Evolutionary conservation across 257 asterid genomes (phyloP).

Genomic region (Solanum virginianum): DNA sequence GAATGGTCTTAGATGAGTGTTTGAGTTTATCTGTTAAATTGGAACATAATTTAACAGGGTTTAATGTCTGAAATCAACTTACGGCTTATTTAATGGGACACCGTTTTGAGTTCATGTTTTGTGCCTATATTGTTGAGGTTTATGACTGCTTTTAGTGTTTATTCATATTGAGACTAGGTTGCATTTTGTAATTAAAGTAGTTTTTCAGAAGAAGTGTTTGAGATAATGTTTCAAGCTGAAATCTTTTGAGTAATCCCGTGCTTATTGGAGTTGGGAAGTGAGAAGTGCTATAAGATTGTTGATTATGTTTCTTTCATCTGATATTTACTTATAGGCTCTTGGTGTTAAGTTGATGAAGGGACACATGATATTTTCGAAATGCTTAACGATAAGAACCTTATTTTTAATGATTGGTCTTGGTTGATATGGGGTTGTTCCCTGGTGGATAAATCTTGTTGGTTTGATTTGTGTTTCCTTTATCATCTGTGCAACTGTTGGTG

Average conservation of each 20-base stretch:
- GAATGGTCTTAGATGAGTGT: background rate
- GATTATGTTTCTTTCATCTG: background rate
- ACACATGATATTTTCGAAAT: background rate
- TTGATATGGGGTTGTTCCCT: background rate
- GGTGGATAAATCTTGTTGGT: background rate
- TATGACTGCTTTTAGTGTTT: background rate
- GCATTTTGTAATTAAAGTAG: background rate
- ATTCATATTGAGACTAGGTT: background rate
- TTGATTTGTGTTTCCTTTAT: background rate
- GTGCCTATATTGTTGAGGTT: background rate
- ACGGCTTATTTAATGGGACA: background rate
- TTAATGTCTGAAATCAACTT: background rate
- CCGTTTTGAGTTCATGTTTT: background rate
- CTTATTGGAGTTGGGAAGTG: background rate
- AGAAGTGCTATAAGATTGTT: background rate
- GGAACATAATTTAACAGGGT: no score
- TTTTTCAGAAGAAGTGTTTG: background rate
- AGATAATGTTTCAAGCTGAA: background rate
- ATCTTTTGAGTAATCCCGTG: background rate
- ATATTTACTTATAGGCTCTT: background rate
- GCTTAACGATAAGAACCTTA: background rate
- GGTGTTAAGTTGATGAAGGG: background rate
- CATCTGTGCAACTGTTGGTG: background rate
- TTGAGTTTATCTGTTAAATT: background rate
- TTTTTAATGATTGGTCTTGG: background rate